Evolutionary conservation across 2,329 filamentous ascomycete species (phyloP).

Genomic region (Tolypocladium tundrense): DNA sequence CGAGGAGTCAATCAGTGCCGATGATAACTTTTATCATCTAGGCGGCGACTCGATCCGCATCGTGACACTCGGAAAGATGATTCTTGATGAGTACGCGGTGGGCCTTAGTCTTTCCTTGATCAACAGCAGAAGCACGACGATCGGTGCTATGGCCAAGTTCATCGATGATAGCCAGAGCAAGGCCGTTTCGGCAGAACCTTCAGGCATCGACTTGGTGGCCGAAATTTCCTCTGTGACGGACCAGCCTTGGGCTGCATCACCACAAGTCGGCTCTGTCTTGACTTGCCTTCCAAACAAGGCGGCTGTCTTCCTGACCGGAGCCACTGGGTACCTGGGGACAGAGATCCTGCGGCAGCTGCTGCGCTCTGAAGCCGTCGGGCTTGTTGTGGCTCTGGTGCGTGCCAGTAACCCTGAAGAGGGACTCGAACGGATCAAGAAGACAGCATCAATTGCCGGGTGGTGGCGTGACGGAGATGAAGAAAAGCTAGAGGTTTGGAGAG

Average conservation of each 20-base stretch:
- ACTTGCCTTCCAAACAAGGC: neutral
- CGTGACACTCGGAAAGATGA: neutral
- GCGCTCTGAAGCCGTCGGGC: slow-evolving; percentile 26
- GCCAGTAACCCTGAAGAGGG: slow-evolving; percentile 49
- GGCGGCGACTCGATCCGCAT: slow-evolving; percentile 8
- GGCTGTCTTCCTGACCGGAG: slow-evolving; percentile 73
- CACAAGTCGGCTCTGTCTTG: neutral
- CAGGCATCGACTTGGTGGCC: neutral
- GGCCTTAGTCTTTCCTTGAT: neutral
- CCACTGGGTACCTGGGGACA: slow-evolving; percentile 63
- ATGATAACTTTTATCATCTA: slow-evolving; percentile 8
- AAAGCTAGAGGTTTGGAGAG: slow-evolving; percentile 7
- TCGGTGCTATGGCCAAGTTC: neutral
- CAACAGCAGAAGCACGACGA: neutral
- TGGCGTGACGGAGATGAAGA: slow-evolving; percentile 2
- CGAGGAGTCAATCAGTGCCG: slow-evolving; percentile 3
- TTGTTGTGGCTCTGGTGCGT: slow-evolving; percentile 63
- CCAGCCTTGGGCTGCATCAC: neutral
- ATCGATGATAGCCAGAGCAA: neutral
- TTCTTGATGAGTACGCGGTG: neutral
- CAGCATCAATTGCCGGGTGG: slow-evolving; percentile 6
- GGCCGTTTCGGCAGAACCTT: neutral
- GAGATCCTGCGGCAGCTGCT: slow-evolving; percentile 68
- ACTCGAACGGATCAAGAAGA: slow-evolving; percentile 46
- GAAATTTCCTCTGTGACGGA: neutral